Evolutionary conservation across 768 basidiomycete genomes (phyloP), one percentile per base, ranked within the genome.

Genomic region (Strobilomyces echinocephalus): DNA sequence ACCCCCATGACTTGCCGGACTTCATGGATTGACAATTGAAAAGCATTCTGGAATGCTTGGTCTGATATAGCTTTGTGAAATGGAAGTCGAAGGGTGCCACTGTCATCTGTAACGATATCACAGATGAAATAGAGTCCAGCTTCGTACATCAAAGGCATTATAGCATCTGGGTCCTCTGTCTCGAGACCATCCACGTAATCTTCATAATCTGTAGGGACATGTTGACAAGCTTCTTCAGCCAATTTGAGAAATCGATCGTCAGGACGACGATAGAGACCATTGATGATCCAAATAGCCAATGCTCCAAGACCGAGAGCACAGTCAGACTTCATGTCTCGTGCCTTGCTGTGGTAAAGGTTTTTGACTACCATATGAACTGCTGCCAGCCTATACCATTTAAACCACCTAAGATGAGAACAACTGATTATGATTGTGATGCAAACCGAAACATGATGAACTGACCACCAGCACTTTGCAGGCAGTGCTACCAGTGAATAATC

Each of bases 361-460:
- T 50, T 40, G 8, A 55, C 14, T 1, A 55, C 10, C 0, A 10
- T 16, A 43, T 55, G 31, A 0, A 55, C 18, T 3, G 38, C 54
- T n/a, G 54, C 49, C 9, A 55, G 31, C 1, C 31, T 6, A n/a
- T 50, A 50, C 43, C 44, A 55, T 28, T 55, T 55, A 43, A 55
- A 50, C 1, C 26, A 50, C 53, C 53, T 54, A 31, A 20, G 18
- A n/a, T n/a, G 20, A 16, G 18, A 1, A 30, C 30, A 10, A 30
- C 1, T 8, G 21, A 16, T 38, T n/a, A n/a, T 5, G 36, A 38
- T 5, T 38, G n/a, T n/a, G n/a, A 38, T 4, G n/a, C n/a, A 18
- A n/a, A 16, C 11, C 5, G 15, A 4, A 16, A 16, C 10, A 16
- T 38, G 16, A 44, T 28, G 30, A 34, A 30, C 11, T 14, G 26